phyloP scores from a whole-genome alignment of 805 yeast species.

The Kurtzmaniella fragi region DNA sequence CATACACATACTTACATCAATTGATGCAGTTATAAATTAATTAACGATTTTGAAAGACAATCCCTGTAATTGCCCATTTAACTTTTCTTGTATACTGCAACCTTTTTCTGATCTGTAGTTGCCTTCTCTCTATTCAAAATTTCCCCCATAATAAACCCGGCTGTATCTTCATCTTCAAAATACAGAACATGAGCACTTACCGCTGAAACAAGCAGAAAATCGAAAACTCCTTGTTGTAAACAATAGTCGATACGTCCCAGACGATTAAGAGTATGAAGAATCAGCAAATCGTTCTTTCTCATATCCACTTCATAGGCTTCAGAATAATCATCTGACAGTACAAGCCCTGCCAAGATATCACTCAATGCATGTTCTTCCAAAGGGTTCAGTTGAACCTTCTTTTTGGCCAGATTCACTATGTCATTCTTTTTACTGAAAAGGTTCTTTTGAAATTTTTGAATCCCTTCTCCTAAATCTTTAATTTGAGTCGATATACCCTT shows the following conservation, averaged over 20 bases:
- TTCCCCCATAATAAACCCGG: slow-evolving; percentile 70
- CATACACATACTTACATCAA: too few species aligned
- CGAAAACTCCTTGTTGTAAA: slow-evolving; percentile 72
- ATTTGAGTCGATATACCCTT: slow-evolving; percentile 48
- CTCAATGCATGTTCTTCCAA: slow-evolving; percentile 35
- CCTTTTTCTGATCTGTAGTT: slow-evolving; percentile 23
- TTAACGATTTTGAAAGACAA: too few species aligned
- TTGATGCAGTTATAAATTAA: too few species aligned
- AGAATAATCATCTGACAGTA: slow-evolving; percentile 9
- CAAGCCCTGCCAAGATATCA: slow-evolving; percentile 28
- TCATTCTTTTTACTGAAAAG: not conserved
- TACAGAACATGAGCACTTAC: slow-evolving; percentile 85
- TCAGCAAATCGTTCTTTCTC: slow-evolving; percentile 20
- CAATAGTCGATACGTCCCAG: slow-evolving; percentile 80
- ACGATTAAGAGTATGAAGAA: slow-evolving; percentile 50
- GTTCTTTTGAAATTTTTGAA: slow-evolving; percentile 20
- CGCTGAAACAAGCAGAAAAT: slow-evolving; percentile 73
- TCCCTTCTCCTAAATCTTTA: slow-evolving; percentile 38
- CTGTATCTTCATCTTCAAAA: slow-evolving; percentile 81
- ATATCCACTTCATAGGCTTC: slow-evolving; percentile 22
- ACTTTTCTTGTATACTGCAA: slow-evolving; percentile 15
- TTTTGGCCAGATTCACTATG: not conserved
- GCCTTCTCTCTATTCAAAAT: slow-evolving; percentile 24
- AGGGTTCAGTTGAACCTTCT: slow-evolving; percentile 5
- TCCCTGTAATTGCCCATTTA: too few species aligned